These are phyloP conservation scores for Aureobasidium melanogenum DNA, from an alignment of 2,329 filamentous ascomycete species.

Conservation along the genomic window DNA sequence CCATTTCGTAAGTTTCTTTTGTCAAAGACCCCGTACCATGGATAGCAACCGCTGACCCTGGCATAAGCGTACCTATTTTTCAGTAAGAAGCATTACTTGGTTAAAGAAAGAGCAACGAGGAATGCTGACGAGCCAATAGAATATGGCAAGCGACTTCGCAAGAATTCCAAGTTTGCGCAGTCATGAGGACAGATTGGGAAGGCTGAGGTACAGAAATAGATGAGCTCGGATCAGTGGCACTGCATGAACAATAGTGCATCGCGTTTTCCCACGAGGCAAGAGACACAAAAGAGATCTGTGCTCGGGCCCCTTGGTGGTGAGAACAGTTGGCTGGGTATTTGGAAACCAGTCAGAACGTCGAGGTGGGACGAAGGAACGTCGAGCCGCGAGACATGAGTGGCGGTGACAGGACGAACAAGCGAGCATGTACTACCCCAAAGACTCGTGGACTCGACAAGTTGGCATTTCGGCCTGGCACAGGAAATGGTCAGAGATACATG, in stretches of 20 bases:
- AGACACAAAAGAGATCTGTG: constrained; percentile 1
- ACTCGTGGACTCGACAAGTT: background rate
- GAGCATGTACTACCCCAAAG: constrained; percentile 5
- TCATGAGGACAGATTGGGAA: constrained; percentile 8
- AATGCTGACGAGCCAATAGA: constrained; percentile 14
- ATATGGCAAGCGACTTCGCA: constrained; percentile 41
- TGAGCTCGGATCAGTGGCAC: background rate
- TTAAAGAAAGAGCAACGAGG: background rate
- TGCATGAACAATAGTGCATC: constrained; percentile 9
- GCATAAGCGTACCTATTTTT: constrained; percentile 38
- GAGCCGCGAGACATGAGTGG: background rate
- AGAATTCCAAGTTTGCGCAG: constrained; percentile 38
- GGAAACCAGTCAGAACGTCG: background rate
- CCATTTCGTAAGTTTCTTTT: constrained; percentile 29
- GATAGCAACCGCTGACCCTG: constrained; percentile 16
- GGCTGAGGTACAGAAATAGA: constrained; percentile 9
- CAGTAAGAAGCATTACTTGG: constrained; percentile 17
- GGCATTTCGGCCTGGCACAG: background rate
- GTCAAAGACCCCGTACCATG: constrained; percentile 18
- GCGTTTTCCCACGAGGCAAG: constrained; percentile 4
- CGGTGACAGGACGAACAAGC: constrained; percentile 7
- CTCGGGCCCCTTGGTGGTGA: background rate
- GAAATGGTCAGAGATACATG: background rate
- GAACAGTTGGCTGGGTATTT: background rate
- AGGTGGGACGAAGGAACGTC: background rate